Conservation (phyloP, 352 stramenopile genomes). For the Albugo laibachii region DNA sequence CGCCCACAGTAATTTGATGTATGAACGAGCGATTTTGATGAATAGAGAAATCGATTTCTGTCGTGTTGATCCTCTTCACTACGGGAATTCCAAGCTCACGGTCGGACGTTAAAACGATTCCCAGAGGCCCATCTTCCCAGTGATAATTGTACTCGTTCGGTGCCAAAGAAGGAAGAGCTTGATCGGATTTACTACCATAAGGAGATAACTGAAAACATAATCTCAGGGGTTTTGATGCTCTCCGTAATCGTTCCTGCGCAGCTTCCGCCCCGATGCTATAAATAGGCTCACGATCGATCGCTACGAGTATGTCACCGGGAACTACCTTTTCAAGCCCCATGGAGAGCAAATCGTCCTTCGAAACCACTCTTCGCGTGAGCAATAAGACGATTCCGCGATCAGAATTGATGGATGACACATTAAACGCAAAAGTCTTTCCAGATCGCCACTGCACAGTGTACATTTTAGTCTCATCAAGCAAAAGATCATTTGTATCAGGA, state of each 20-base stretch:
- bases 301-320: slow-evolving; percentile 49
- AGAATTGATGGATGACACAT: slow-evolving; percentile 42
- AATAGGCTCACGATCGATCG: slow-evolving; percentile 56
- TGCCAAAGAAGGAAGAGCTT: slow-evolving; percentile 27
- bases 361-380: slow-evolving; percentile 26
- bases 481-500: slow-evolving; percentile 5
- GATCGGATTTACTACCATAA: slow-evolving; percentile 18
- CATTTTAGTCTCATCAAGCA: slow-evolving; percentile 54
- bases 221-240: slow-evolving; percentile 40
- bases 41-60: slow-evolving; percentile 13
- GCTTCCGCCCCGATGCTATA: slow-evolving; percentile 44
- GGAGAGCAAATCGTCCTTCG: slow-evolving; percentile 11
- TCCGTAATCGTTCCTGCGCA: slow-evolving; percentile 41
- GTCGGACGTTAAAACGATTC: slow-evolving; percentile 53
- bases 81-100: slow-evolving; percentile 39
- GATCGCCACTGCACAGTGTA: slow-evolving; percentile 54
- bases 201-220: slow-evolving; percentile 47
- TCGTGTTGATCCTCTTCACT: slow-evolving; percentile 40
- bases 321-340: slow-evolving; percentile 46
- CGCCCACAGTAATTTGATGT: slow-evolving; percentile 19
- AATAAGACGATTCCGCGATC: slow-evolving; percentile 41
- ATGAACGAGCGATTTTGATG: slow-evolving; percentile 19
- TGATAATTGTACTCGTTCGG: slow-evolving; percentile 68
- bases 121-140: slow-evolving; percentile 46
- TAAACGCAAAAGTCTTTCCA: slow-evolving; percentile 39